Percentiles rank a stretch among this genome's conserved stretches.
Conservation (phyloP, 495 filamentous ascomycete species). For the Aspergillus sparsus region DNA sequence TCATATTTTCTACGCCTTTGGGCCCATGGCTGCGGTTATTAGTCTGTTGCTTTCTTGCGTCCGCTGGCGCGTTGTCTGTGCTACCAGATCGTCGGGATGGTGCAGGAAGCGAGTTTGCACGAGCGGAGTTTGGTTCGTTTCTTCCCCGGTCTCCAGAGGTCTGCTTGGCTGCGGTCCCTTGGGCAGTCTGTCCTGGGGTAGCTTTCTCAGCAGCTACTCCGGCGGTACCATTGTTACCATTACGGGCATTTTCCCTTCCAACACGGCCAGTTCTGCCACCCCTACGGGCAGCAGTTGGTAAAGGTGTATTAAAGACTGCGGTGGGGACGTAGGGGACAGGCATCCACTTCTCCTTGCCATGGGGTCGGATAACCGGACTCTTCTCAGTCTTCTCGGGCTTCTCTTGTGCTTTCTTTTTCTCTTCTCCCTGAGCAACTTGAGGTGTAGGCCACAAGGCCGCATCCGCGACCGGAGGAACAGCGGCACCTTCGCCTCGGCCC, state of each 20-base stretch:
- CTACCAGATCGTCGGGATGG: slow-evolving; percentile 43
- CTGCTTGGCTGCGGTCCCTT: slow-evolving; percentile 37
- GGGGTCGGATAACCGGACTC: slow-evolving; percentile 49
- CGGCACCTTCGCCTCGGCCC: slow-evolving; percentile 46
- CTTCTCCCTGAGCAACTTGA: slow-evolving; percentile 71
- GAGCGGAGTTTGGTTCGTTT: slow-evolving; percentile 38
- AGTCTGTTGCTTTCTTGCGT: slow-evolving; percentile 38
- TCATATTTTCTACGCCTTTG: slow-evolving; percentile 38
- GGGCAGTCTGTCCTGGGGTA: slow-evolving; percentile 32
- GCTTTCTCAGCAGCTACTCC: slow-evolving; percentile 47
- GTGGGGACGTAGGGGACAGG: slow-evolving; percentile 71
- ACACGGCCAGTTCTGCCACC: slow-evolving; percentile 58
- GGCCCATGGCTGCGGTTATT: slow-evolving; percentile 37
- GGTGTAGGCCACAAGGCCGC: slow-evolving; percentile 87
- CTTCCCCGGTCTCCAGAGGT: slow-evolving; percentile 41
- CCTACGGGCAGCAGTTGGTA: slow-evolving; percentile 65
- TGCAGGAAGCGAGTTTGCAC: slow-evolving; percentile 46
- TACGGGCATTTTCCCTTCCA: slow-evolving; percentile 57
- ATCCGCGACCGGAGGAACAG: slow-evolving; percentile 65
- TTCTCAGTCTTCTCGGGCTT: slow-evolving; percentile 66
- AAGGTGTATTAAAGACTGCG: slow-evolving; percentile 78
- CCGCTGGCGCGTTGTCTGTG: slow-evolving; percentile 34
- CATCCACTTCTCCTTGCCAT: slow-evolving; percentile 73
- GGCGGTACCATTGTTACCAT: slow-evolving; percentile 46
- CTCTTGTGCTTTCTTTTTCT: slow-evolving; percentile 68